phyloP scores from a whole-genome alignment of 345 rosid species.

The Dipteronia sinensis region DNA sequence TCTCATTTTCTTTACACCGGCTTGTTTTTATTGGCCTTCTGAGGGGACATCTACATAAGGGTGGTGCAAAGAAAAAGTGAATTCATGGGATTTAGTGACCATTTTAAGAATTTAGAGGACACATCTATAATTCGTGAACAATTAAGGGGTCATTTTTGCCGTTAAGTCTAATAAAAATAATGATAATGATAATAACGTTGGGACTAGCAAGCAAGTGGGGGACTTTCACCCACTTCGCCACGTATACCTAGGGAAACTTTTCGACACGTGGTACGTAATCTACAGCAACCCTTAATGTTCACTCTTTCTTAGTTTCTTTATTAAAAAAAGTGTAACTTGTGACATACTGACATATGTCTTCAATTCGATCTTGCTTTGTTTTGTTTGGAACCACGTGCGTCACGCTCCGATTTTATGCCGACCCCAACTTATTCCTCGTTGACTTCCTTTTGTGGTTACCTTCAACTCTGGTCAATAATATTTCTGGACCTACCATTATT shows the following conservation, averaged over 20 bases:
- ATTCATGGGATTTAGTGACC: too few relatives aligned
- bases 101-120: too few relatives aligned
- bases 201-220: constrained; percentile 9
- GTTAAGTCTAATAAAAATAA: too few relatives aligned
- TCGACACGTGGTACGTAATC: constrained; percentile 21
- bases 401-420: constrained; percentile 11
- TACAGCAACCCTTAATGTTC: not conserved
- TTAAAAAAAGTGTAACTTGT: constrained; percentile 3
- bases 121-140: too few relatives aligned
- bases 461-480: not conserved
- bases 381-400: constrained; percentile 24
- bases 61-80: too few relatives aligned
- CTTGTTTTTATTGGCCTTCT: too few relatives aligned
- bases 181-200: too few relatives aligned
- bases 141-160: too few relatives aligned
- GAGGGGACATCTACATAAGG: too few relatives aligned
- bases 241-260: not conserved
- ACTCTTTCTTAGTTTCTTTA: not conserved
- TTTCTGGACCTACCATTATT: not conserved
- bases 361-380: not conserved
- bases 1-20: too few relatives aligned
- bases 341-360: constrained; percentile 17
- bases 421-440: not conserved
- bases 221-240: constrained; percentile 19
- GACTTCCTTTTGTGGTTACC: not conserved